Base-by-base conservation (phyloP, 352 stramenopile species). In the Globisporangium recalcitrans region DNA sequence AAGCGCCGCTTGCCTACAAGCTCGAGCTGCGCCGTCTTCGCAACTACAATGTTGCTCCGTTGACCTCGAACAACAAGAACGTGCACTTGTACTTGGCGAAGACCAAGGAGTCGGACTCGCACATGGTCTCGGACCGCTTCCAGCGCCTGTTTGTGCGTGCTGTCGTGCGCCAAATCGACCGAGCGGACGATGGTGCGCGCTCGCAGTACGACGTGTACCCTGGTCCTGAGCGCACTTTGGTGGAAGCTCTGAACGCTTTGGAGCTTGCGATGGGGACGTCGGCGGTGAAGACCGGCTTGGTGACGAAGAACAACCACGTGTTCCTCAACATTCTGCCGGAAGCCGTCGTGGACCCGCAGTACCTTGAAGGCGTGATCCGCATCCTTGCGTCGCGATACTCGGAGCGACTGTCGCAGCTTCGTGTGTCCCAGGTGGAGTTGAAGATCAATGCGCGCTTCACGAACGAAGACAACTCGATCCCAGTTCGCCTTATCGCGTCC, bases 41-140 rank as follows among this genome's bases (percentile, higher is more conserved):
- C 52, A 99, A 99, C 79, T 99, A 99, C 82, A 96, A 80, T 64
- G 91, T 99, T 0, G 85, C 74, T 44, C 90, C 96, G 32, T 77
- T 99, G n/a, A 84, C 87, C 27, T 93, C 88, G 6, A 84, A 94
- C 57, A 93, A 98, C 69, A 98, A 98, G 67, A 98, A 99, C 69
- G 94, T 99, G 56, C 98, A 99, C 74, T 72, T 99, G 61, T 99
- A 99, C 82, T 82, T 98, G 68, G 96, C 94, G 22, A 96, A 92
- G 70, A 96, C 96, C 48, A 98, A 97, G 73, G 64, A 82, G 47
- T 77, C 74, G 27, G 82, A 91, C 47, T 72, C 79, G 32, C 80
- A 95, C 60, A 93, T 96, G 11, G 72, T 97, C 21, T 72, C 71
- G 0, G 95, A 97, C 58, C 90, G 88, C 52, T 87, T 93, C 63